Base-by-base conservation (phyloP, 2,329 filamentous ascomycete species). In the Rachicladosporium sp. region DNA sequence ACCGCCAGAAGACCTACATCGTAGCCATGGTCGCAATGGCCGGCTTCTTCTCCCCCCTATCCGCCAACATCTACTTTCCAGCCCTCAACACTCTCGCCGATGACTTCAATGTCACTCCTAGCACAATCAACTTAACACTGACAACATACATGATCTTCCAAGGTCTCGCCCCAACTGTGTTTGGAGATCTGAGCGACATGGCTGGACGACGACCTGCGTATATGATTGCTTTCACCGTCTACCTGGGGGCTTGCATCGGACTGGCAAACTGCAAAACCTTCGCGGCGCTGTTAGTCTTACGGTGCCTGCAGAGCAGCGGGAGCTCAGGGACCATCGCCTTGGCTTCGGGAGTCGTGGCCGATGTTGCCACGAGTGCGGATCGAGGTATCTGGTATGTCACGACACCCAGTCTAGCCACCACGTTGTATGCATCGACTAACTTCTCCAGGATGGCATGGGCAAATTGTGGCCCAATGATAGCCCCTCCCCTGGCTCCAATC, bases 251-350 rank as follows among this genome's bases (percentile, higher is more conserved):
- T 29, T 60, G 60, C 32, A 43, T 62, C 4, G 59, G 49, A 6
- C 47, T 61, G n/a, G 55, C 50, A 3, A 35, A 59, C n/a, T 55
- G 58, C 44, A 50, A 55, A 36, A 53, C 50, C 38, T 61, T 57
- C 35, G 48, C 50, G 6, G 57, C 76, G 0, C 58, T 82, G 12
- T 52, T 82, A 27, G 63, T 80, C 2, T 59, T 82, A 6, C 69
- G 78, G 0, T 75, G 73, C 60, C 42, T 80, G 3, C 78, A 82
- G 51, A 76, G 74, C 27, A 66, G 67, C 0, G 78, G 80, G 1
- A 80, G 74, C 53, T 79, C 75, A 49, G 77, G 77, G 0, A 81
- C 80, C 0, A 66, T 86, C n/a, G 78, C 82, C 0, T 65, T 91
- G 1, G 76, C 74, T 0, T 80, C 73, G 44, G 83, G 77, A 2